A percentile compares a stretch with the other conserved stretches of the same genome.
phyloP scores from a whole-genome alignment of 2,329 filamentous ascomycete genomes.

The Metarhizium album region DNA sequence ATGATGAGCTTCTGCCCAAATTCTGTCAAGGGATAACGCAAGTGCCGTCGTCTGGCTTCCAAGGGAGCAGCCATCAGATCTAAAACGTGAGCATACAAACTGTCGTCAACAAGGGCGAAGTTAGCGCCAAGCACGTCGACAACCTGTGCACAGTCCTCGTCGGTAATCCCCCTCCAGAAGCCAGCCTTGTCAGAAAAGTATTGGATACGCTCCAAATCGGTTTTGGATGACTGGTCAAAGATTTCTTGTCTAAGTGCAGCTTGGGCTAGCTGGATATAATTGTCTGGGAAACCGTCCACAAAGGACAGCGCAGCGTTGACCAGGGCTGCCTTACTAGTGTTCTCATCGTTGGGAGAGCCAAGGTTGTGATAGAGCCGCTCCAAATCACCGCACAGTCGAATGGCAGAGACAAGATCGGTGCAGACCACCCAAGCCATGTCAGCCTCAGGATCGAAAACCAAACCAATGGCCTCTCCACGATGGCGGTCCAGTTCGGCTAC shows the following conservation, averaged over 20 bases:
- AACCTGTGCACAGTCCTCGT: constrained; percentile 69
- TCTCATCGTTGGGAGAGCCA: constrained; percentile 37
- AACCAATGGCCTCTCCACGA: constrained; percentile 67
- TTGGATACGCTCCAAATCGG: constrained; percentile 64
- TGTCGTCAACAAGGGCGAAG: constrained; percentile 46
- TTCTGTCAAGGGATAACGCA: constrained; percentile 50
- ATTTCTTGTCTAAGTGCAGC: constrained; percentile 61
- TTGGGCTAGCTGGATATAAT: constrained; percentile 56
- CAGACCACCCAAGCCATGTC: constrained; percentile 77
- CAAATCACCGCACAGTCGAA: constrained; percentile 68
- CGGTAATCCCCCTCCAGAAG: constrained; percentile 68
- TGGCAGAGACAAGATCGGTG: constrained; percentile 67
- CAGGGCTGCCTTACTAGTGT: constrained; percentile 47
- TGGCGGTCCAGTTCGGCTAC: constrained; percentile 78
- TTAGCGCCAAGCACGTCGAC: constrained; percentile 56
- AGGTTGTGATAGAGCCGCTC: constrained; percentile 68
- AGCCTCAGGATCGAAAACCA: constrained; percentile 60
- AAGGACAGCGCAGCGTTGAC: constrained; percentile 62
- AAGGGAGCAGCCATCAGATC: constrained; percentile 34
- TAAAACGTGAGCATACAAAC: constrained; percentile 42
- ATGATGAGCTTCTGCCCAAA: constrained; percentile 70
- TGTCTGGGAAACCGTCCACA: constrained; percentile 57
- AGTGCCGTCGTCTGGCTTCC: constrained; percentile 33
- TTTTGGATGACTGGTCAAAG: constrained; percentile 59
- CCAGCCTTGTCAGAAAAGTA: constrained; percentile 68